Conservation (phyloP, 2,329 filamentous ascomycete species). For the Alternaria sp. region DNA sequence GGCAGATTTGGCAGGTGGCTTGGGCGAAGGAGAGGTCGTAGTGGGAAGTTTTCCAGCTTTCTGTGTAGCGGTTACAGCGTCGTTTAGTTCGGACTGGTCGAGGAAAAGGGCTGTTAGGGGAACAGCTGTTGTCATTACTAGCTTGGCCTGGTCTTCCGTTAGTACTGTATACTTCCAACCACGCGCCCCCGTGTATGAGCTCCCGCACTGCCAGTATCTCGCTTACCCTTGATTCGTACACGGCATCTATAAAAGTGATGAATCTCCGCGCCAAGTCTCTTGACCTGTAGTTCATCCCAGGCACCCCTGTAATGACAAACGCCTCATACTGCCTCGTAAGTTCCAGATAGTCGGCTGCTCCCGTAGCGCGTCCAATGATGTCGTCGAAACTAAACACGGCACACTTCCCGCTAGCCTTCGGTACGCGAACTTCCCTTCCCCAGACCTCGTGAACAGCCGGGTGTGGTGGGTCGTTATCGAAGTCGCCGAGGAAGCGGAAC, state of each 20-base stretch:
- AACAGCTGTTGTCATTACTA: constrained; percentile 89
- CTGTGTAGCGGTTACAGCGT: constrained; percentile 55
- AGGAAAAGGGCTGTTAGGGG: constrained; percentile 88
- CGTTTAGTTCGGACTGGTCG: constrained; percentile 63
- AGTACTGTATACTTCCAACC: neutral
- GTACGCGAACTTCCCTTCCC: constrained; percentile 90
- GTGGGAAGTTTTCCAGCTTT: constrained; percentile 52
- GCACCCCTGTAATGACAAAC: constrained; percentile 90
- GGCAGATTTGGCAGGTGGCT: constrained; percentile 27
- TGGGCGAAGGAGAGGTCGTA: constrained; percentile 30
- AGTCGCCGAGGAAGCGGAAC: constrained; percentile 93
- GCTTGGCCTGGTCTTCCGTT: constrained; percentile 74
- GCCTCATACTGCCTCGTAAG: constrained; percentile 88
- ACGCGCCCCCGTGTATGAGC: neutral
- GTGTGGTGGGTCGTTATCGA: constrained; percentile 77
- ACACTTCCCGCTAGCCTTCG: constrained; percentile 84
- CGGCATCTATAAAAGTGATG: constrained; percentile 96
- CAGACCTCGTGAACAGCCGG: constrained; percentile 84
- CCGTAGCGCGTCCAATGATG: constrained; percentile 86
- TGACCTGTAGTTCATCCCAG: constrained; percentile 86
- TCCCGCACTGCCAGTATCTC: neutral
- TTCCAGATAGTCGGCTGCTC: constrained; percentile 95
- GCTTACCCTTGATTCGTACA: constrained; percentile 77
- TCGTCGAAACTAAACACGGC: constrained; percentile 94
- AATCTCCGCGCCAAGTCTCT: constrained; percentile 90